Base-by-base conservation (phyloP, 345 rosid genomes). In the Eucalyptus pauciflora region DNA sequence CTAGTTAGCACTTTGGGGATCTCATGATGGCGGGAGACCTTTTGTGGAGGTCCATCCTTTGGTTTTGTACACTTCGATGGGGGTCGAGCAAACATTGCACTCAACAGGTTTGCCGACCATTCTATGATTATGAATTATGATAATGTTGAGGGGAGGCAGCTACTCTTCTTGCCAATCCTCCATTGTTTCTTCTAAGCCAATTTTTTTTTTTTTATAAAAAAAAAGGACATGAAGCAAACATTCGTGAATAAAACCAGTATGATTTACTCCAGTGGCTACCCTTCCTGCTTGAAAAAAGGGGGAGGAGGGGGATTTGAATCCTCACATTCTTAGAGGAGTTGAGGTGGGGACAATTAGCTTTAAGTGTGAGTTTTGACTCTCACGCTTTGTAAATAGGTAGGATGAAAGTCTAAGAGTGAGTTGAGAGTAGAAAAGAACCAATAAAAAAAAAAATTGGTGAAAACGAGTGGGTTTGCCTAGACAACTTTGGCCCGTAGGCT, bases 301-400 rank as follows among this genome's bases (percentile, higher is more conserved):
- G 4, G 2, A 52, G 4, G 2, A 18, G 1, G 0, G 10, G 2
- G 24, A 52, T 51, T 51, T 51, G 22, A 51, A 7, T 51, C 1
- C 1, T 51, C 1, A 51, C 0, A 3, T 51, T 16, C 2, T 52
- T 0, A 17, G 0, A 0, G 0, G 4, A 52, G 24, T 52, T 52
- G 0, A 18, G 24, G 0, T 52, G 24, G 2, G 2, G 24, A 52
- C 1, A 0, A 52, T 52, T 18, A 52, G 4, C 0, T 52, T 52
- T 0, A 52, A 1, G 56, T 3, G 1, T 18, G 4, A 1, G 0
- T 1, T 51, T 52, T 52, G 1, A 52, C 1, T 51, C 9, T 3
- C 20, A 16, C 1, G 0, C 2, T 2, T 0, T 17, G 0, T 51
- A 51, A 51, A 51, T 3, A 51, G 2, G 0, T 51, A 51, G 0